Evolutionary conservation across 768 basidiomycete species (phyloP), one percentile per base, ranked within the genome.

Genomic region (Agrocybe praecox): DNA sequence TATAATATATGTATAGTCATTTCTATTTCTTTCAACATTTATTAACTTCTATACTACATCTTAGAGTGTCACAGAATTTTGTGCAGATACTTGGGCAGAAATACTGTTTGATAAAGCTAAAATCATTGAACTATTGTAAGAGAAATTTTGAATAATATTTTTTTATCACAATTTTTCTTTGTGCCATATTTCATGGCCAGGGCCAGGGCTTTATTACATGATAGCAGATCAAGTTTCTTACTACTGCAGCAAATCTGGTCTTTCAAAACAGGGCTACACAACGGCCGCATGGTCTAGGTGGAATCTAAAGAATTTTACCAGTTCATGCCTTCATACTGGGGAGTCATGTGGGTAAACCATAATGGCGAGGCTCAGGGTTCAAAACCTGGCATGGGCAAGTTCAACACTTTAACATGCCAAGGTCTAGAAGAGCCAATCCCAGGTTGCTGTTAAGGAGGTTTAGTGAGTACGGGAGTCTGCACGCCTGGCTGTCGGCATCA

Each of bases 281-380:
- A 23, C 46, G 22, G 46, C 46, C 12, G 46, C 46, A 29, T 47
- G 46, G 46, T 47, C 46, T 47, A 47, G 46, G 46, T 47, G n/a
- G 46, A 47, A 24, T 47, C 23, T 6, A 6, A n/a, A 11, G 46
- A 24, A 47, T 47, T 47, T 47, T 47, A 11, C 46, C 46, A 47
- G 46, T 47, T n/a, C 46, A 47, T 29, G 46, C 46, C 29, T 24
- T 47, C 46, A 11, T 47, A 47, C 46, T 47, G 46, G 24, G 46
- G 46, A 47, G 46, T 47, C 46, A 47, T 47, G 29, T 47, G 46
- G 46, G 46, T 47, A 47, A 47, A 47, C 46, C 46, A 29, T 47
- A 47, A 47, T 47, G 46, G 21, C 22, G 46, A 47, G 46, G 46
- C 46, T 47, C 46, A 47, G 46, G 46, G 46, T 47, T 47, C 46